These are phyloP conservation scores for Henckelia pumila DNA, from an alignment of 257 asterid genomes.

Conservation along the genomic window DNA sequence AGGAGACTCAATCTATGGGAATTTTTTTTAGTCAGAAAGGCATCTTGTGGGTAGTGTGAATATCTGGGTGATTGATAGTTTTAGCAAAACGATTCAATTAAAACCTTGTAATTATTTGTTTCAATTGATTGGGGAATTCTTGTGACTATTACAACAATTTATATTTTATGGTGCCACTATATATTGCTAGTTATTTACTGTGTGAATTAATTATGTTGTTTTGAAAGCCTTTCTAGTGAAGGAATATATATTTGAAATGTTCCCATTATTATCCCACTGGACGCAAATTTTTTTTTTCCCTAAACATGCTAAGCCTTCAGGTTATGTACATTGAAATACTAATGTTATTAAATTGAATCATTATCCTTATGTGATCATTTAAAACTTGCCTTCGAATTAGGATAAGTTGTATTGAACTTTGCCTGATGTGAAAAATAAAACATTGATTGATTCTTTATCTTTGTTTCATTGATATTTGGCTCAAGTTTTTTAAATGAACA, in stretches of 20 bases:
- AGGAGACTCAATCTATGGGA: slow-evolving; percentile 20
- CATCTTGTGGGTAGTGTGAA: slow-evolving; percentile 43
- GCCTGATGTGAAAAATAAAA: no score
- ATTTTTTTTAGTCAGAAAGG: slow-evolving; percentile 27
- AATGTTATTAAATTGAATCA: no score
- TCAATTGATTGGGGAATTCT: slow-evolving; percentile 11
- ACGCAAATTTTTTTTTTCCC: no score
- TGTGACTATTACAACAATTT: background rate
- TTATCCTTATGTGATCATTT: background rate
- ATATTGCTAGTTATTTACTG: slow-evolving; percentile 16
- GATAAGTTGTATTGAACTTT: background rate
- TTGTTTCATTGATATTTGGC: no score
- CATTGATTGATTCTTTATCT: no score
- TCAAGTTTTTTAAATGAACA: no score
- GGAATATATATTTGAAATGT: no score
- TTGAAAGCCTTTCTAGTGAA: background rate
- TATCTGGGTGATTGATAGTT: slow-evolving; percentile 23
- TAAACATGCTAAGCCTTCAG: no score
- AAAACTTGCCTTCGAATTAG: background rate
- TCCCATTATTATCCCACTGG: no score
- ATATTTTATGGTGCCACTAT: slow-evolving; percentile 14
- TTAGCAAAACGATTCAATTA: slow-evolving; percentile 15
- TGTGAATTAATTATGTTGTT: slow-evolving; percentile 22
- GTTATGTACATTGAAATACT: no score
- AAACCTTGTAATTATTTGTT: slow-evolving; percentile 23